Evolutionary conservation across 2,329 filamentous ascomycete genomes (phyloP).

Genomic region (Gnomoniopsis sp.): DNA sequence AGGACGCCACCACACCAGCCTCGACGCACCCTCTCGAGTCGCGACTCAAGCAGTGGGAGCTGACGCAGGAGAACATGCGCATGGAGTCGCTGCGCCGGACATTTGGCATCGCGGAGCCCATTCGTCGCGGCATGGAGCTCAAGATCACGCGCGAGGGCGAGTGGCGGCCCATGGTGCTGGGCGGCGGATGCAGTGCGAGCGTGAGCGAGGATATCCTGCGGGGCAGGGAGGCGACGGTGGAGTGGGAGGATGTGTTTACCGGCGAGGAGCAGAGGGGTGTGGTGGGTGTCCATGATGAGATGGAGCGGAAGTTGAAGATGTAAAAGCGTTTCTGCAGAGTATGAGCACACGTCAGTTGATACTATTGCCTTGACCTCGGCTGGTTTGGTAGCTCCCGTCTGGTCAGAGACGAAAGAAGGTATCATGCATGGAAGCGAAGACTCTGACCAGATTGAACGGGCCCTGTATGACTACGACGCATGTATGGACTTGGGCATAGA

Average conservation of each 20-base stretch:
- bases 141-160: conserved; percentile 78
- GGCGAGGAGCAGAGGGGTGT: conserved; percentile 71
- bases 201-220: conserved; percentile 88
- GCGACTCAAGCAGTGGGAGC: conserved; percentile 84
- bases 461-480: conserved; percentile 11
- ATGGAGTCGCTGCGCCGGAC: conserved; percentile 84
- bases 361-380: not conserved
- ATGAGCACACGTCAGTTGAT: too few relatives aligned
- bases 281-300: conserved; percentile 82
- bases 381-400: not conserved
- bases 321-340: conserved; percentile 28
- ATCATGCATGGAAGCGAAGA: not conserved
- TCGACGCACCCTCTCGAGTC: conserved; percentile 87
- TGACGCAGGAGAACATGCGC: conserved; percentile 81
- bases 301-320: conserved; percentile 89
- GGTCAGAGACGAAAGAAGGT: too few relatives aligned
- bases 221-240: conserved; percentile 72
- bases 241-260: conserved; percentile 91
- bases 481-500: conserved; percentile 6
- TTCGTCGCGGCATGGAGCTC: conserved; percentile 91
- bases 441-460: not conserved
- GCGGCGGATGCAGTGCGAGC: conserved; percentile 55
- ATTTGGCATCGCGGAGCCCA: conserved; percentile 89
- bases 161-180: conserved; percentile 72
- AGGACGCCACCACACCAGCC: conserved; percentile 43